Evolutionary conservation across 108 stramenopile species (phyloP), one percentile per base, ranked within the genome.

Genomic region (Stephanodiscus minutulus): DNA sequence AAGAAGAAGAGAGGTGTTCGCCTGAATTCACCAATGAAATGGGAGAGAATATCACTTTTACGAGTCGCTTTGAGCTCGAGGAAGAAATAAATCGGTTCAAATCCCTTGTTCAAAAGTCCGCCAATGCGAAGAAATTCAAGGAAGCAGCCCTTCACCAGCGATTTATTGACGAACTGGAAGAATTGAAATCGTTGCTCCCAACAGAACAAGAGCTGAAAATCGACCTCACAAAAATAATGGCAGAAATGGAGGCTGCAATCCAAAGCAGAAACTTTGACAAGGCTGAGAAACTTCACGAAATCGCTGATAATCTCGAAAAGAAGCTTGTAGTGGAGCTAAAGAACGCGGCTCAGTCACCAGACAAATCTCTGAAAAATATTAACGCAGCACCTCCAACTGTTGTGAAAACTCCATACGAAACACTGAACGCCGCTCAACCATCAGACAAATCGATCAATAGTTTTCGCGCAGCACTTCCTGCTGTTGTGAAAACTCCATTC

Each of bases 51-150:
- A 61, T 65, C n/a, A 31, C 33, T 12, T 87, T 91, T 54, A 71
- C 79, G n/a, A 85, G 84, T 22, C 69, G 93, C 8, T 55, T 25
- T 37, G 76, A 88, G 13, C 83, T 94, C 0, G 89, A 91, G 25
- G 52, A 75, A 43, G 79, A 79, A 46, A 87, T 94, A 46, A 63
- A 55, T 20, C 49, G 70, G 52, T 70, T 68, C 33, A 66, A 64
- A 50, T 63, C 67, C 10, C 59, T 76, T 6, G 83, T 88, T 20
- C 46, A 64, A n/a, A 76, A 56, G 21, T 74, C 79, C 2, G 82
- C 88, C 11, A 55, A 52, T 31, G 66, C 81, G 1, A 92, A 91
- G 58, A 69, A 92, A 18, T 95, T 95, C 47, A 83, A 84, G 64
- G 73, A 87, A 22, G 93, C 93, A 21, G 67, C 82, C 41, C 70